Conservation (phyloP, 2,329 filamentous ascomycete genomes). For the Fusarium succisae region DNA sequence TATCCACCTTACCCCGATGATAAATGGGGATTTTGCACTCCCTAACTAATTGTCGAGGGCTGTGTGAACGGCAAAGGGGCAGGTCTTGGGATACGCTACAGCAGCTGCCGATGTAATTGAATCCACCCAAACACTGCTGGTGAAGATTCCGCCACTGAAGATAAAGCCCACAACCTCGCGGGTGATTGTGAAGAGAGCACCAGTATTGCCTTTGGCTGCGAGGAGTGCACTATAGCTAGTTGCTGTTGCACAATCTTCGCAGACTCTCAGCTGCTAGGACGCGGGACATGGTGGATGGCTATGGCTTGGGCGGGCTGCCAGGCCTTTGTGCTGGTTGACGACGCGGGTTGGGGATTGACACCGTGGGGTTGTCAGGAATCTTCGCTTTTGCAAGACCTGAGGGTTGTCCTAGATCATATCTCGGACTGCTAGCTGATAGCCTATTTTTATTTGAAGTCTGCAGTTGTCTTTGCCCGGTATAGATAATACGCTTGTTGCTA, state of each 20-base stretch:
- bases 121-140: slow-evolving; percentile 15
- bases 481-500: not conserved
- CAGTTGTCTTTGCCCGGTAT: not conserved
- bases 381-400: not conserved
- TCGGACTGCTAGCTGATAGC: not conserved
- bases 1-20: no score
- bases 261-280: no score
- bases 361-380: not conserved
- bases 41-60: no score
- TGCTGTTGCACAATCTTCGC: no score
- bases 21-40: no score
- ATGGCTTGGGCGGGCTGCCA: not conserved
- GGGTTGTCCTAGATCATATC: not conserved
- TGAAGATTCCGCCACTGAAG: slow-evolving; percentile 54
- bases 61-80: no score
- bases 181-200: slow-evolving; percentile 51
- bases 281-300: not conserved
- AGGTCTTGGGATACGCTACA: slow-evolving; percentile 26
- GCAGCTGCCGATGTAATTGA: slow-evolving; percentile 9
- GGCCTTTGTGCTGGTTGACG: not conserved
- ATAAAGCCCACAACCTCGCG: slow-evolving; percentile 55
- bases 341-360: not conserved
- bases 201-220: slow-evolving; percentile 64
- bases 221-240: slow-evolving; percentile 74
- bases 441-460: not conserved